A percentile compares a stretch with the other conserved stretches of the same genome.
These are phyloP conservation scores for Arthrobotrys sphaeroides DNA, from an alignment of 2,329 filamentous ascomycete genomes.

Conservation along the genomic window DNA sequence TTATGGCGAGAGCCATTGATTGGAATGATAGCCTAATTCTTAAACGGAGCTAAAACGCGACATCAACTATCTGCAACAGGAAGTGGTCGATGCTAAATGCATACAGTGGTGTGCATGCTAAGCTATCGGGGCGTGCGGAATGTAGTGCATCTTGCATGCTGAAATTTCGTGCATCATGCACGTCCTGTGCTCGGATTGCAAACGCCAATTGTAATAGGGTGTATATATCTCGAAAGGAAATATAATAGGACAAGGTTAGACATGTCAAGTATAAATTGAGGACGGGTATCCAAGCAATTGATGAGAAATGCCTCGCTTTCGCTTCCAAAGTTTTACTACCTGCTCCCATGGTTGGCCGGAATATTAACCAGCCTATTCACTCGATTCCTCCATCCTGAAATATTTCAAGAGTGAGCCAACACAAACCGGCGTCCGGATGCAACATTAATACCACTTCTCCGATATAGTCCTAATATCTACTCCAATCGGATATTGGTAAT, in stretches of 20 bases:
- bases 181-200: slow-evolving; percentile 13
- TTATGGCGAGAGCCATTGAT: slow-evolving; percentile 15
- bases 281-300: slow-evolving; percentile 18
- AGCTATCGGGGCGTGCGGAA: slow-evolving; percentile 24
- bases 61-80: slow-evolving; percentile 20
- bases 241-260: slow-evolving; percentile 16
- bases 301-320: slow-evolving; percentile 34
- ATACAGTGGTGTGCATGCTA: slow-evolving; percentile 3
- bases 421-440: neutral
- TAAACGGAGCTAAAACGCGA: slow-evolving; percentile 22
- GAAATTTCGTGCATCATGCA: slow-evolving; percentile 29
- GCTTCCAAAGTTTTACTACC: slow-evolving; percentile 20
- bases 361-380: slow-evolving; percentile 22
- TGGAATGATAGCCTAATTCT: slow-evolving; percentile 36
- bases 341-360: slow-evolving; percentile 20
- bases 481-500: neutral
- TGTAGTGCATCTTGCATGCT: slow-evolving; percentile 19
- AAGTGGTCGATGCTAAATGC: slow-evolving; percentile 5
- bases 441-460: neutral
- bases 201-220: slow-evolving; percentile 16
- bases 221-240: slow-evolving; percentile 4
- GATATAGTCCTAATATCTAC: neutral
- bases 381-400: neutral
- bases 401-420: neutral
- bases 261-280: slow-evolving; percentile 36